These are phyloP conservation scores for Oenanthe javanica DNA, from an alignment of 140 eudicot genomes.

Conservation along the genomic window DNA sequence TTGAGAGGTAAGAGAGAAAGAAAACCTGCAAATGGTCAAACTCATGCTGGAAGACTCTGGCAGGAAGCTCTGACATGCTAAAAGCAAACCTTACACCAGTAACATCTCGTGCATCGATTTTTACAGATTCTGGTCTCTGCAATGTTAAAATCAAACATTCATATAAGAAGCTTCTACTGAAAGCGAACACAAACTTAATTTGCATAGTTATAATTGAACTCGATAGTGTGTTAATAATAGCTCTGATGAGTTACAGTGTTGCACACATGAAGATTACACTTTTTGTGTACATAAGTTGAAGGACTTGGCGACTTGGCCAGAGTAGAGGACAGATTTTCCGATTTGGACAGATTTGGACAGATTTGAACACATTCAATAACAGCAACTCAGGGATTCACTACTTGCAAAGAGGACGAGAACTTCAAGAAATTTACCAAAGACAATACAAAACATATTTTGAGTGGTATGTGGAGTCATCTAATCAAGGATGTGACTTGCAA, in stretches of 20 bases:
- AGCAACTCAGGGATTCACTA: not conserved
- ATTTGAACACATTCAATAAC: not conserved
- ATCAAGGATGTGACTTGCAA: not conserved
- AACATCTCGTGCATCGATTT: conserved; percentile 80
- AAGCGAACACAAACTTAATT: not conserved
- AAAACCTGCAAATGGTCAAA: conserved; percentile 89
- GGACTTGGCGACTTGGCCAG: not conserved
- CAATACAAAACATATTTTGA: not conserved
- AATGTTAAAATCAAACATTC: conserved; percentile 16
- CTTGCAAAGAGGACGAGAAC: not conserved
- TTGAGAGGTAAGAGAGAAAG: not conserved
- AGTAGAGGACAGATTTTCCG: not conserved
- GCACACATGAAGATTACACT: not conserved
- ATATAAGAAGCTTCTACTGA: not conserved
- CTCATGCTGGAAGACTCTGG: conserved; percentile 94
- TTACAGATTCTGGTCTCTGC: conserved; percentile 93
- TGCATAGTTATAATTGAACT: not conserved
- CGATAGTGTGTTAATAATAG: not conserved
- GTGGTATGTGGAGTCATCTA: not conserved
- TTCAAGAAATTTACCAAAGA: not conserved
- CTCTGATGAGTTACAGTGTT: not conserved
- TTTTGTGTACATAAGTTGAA: not conserved
- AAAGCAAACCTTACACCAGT: conserved; percentile 61
- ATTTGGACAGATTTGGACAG: not conserved
- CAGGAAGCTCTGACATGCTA: conserved; percentile 67